A percentile compares a stretch with the other conserved stretches of the same genome.
These are phyloP conservation scores for Zygoascus tannicola DNA, from an alignment of 805 yeast species.

Conservation along the genomic window DNA sequence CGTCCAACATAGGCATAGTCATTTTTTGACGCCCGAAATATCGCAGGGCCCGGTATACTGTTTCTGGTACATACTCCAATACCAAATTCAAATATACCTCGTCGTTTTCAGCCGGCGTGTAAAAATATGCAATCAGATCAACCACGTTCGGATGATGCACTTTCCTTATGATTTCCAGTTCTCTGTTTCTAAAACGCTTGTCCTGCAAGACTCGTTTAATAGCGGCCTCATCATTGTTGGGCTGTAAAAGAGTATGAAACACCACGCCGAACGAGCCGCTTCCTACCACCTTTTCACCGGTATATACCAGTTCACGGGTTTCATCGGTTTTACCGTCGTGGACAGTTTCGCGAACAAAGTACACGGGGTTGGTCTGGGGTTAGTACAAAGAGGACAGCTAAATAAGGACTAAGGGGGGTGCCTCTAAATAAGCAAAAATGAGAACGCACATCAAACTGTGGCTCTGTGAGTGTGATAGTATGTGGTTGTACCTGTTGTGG, in stretches of 20 bases:
- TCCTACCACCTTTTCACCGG: slow-evolving; percentile 87
- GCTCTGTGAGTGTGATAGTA: no score
- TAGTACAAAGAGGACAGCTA: no score
- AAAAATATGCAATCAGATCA: slow-evolving; percentile 78
- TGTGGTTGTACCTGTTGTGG: no score
- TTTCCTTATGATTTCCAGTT: slow-evolving; percentile 87
- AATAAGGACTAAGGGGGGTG: no score
- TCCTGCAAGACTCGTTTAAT: slow-evolving; percentile 96
- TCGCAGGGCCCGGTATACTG: slow-evolving; percentile 82
- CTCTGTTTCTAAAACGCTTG: slow-evolving; percentile 91
- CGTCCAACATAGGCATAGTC: slow-evolving; percentile 82
- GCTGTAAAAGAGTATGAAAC: slow-evolving; percentile 72
- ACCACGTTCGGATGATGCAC: slow-evolving; percentile 82
- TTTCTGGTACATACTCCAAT: slow-evolving; percentile 91
- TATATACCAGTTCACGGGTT: slow-evolving; percentile 54
- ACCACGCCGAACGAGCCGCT: slow-evolving; percentile 99
- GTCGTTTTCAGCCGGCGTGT: slow-evolving; percentile 62
- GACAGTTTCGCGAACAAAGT: slow-evolving; percentile 49
- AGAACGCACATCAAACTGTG: no score
- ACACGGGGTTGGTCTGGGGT: no score
- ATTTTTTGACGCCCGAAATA: slow-evolving; percentile 48
- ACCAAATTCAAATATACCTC: slow-evolving; percentile 84
- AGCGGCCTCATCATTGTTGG: slow-evolving; percentile 75
- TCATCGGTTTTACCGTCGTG: slow-evolving; percentile 66
- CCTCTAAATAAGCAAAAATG: no score